A percentile compares a stretch with the other conserved stretches of the same genome.
These are phyloP conservation scores for Ceratobasidium theobromae DNA, from an alignment of 1,284 basidiomycete genomes.

Conservation along the genomic window DNA sequence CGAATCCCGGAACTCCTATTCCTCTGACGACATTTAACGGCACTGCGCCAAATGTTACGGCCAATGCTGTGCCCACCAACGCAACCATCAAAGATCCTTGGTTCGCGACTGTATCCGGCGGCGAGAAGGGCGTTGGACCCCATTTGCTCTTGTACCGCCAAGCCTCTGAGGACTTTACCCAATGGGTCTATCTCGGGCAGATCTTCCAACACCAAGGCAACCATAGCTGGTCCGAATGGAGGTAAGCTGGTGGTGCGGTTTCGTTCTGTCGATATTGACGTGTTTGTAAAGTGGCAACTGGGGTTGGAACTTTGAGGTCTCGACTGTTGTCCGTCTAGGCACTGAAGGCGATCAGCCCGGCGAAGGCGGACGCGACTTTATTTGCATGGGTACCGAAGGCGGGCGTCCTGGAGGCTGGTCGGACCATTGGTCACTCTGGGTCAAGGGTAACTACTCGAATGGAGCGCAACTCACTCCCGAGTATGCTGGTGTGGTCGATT, in stretches of 20 bases:
- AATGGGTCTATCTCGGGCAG: constrained; percentile 28
- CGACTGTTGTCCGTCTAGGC: constrained; percentile 23
- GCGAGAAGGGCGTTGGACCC: constrained; percentile 17
- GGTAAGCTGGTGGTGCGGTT: not conserved
- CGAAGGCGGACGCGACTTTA: constrained; percentile 17
- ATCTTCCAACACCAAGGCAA: constrained; percentile 7
- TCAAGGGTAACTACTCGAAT: constrained; percentile 12
- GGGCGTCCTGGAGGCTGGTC: constrained; percentile 17
- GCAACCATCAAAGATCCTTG: constrained; percentile 5
- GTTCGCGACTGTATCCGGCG: constrained; percentile 27
- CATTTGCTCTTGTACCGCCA: constrained; percentile 26
- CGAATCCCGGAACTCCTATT: not conserved
- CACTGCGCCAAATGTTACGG: not conserved
- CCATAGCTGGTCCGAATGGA: constrained; percentile 17
- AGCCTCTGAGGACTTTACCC: constrained; percentile 21
- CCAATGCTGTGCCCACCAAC: not conserved
- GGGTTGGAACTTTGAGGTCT: constrained; percentile 27
- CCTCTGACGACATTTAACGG: constrained; percentile 28
- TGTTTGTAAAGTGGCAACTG: constrained; percentile 11
- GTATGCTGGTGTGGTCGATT: constrained; percentile 25
- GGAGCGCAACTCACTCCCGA: not conserved
- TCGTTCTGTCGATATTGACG: not conserved
- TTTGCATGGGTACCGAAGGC: constrained; percentile 28
- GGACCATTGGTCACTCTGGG: constrained; percentile 24
- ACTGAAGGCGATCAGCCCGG: constrained; percentile 29